Evolutionary conservation across 2,329 filamentous ascomycete species (phyloP).

Genomic region (Penicillium sp.): DNA sequence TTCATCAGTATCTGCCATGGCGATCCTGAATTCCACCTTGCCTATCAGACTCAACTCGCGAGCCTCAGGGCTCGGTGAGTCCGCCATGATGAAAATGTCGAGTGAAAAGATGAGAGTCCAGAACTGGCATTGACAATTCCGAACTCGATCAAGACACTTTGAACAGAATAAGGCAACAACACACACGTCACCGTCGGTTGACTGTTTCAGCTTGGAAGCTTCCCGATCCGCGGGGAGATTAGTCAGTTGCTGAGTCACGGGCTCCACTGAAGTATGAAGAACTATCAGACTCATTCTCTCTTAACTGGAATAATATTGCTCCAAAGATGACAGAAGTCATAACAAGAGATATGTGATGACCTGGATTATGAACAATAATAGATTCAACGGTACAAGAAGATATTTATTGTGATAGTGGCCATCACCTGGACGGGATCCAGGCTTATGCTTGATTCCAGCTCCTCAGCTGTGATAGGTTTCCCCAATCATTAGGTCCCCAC

Average conservation of each 20-base stretch:
- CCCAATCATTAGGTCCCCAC: no score
- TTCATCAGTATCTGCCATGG: conserved; percentile 72
- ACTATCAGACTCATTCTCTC: neutral
- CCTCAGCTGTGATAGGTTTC: no score
- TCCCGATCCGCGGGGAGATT: conserved; percentile 7
- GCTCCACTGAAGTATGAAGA: neutral
- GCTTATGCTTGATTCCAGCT: no score
- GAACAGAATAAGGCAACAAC: conserved; percentile 7
- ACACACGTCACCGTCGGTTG: conserved; percentile 10
- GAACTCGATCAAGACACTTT: neutral
- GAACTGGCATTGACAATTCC: neutral
- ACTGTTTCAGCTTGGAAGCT: neutral
- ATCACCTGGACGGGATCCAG: no score
- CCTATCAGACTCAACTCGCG: conserved; percentile 76
- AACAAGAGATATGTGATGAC: no score
- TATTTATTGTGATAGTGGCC: no score
- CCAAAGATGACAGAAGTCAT: no score
- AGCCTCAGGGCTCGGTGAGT: conserved; percentile 42
- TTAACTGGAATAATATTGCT: no score
- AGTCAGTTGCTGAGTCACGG: conserved; percentile 5
- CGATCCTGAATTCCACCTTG: conserved; percentile 80
- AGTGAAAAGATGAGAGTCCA: neutral
- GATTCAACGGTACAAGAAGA: no score
- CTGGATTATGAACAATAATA: no score
- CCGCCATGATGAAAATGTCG: conserved; percentile 27